A percentile compares a stretch with the other conserved stretches of the same genome.
phyloP scores from a whole-genome alignment of 2,329 filamentous ascomycete genomes.

The Ascochyta fabae region DNA sequence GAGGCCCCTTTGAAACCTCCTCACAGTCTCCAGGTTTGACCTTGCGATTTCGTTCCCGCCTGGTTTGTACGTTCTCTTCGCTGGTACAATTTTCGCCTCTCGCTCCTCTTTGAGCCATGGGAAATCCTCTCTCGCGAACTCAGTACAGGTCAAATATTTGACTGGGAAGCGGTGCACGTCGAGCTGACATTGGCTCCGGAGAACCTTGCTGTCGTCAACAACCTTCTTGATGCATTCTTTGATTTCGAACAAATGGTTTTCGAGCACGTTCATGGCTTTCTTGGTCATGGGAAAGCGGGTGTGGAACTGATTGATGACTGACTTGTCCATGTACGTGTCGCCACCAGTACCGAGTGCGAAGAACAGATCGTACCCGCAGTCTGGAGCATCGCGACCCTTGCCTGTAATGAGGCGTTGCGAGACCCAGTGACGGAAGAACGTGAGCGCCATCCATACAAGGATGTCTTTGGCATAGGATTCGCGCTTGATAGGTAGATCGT shows the following conservation, averaged over 20 bases:
- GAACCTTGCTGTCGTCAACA: constrained; percentile 45
- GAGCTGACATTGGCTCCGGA: constrained; percentile 50
- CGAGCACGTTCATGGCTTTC: constrained; percentile 52
- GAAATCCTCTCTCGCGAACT: constrained; percentile 50
- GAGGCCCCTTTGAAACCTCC: constrained; percentile 17
- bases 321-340: constrained; percentile 53
- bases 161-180: constrained; percentile 48
- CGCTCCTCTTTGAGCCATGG: constrained; percentile 46
- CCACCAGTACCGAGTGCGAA: constrained; percentile 49
- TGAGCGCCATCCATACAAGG: constrained; percentile 59
- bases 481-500: constrained; percentile 47
- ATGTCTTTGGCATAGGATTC: constrained; percentile 57
- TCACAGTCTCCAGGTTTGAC: constrained; percentile 29
- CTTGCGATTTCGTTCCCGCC: constrained; percentile 41
- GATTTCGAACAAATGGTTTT: constrained; percentile 51
- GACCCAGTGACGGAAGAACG: constrained; percentile 57
- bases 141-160: constrained; percentile 54
- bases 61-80: constrained; percentile 28
- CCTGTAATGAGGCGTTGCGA: constrained; percentile 50
- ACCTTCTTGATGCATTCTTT: constrained; percentile 53
- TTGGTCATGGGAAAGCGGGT: constrained; percentile 52
- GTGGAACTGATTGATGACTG: constrained; percentile 50
- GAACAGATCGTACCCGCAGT: constrained; percentile 58
- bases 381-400: constrained; percentile 47
- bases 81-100: constrained; percentile 2